These are phyloP conservation scores for Huntiella bhutanensis DNA, from an alignment of 2,329 filamentous ascomycete species.

Conservation along the genomic window DNA sequence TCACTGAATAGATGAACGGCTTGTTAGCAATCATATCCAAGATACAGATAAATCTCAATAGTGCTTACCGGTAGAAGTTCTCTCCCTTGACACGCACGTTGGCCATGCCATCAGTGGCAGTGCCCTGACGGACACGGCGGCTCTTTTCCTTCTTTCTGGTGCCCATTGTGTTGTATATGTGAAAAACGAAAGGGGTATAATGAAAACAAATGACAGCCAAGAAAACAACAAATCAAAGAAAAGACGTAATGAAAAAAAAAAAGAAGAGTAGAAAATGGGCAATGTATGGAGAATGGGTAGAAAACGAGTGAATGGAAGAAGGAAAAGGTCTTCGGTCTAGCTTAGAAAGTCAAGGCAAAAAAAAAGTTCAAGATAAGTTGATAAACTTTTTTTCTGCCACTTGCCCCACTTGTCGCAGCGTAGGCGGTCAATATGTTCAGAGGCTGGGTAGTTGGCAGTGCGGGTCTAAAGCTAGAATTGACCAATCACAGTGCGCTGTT, in stretches of 20 bases:
- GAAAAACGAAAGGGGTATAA: conserved; percentile 9
- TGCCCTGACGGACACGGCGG: conserved; percentile 70
- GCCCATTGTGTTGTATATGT: conserved; percentile 41
- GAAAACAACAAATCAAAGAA: neutral
- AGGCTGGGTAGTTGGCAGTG: neutral
- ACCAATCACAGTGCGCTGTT: conserved; percentile 3
- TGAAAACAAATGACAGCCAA: conserved; percentile 13
- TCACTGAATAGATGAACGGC: conserved; percentile 19
- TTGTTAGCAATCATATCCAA: conserved; percentile 1
- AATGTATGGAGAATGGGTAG: neutral
- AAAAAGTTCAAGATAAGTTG: neutral
- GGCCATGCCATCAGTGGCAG: conserved; percentile 65
- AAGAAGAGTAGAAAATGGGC: neutral
- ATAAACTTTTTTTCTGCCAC: conserved; percentile 15
- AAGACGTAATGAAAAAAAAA: neutral
- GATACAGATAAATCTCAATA: neutral
- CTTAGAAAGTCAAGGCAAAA: neutral
- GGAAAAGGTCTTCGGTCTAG: neutral
- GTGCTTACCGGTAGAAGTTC: conserved; percentile 74
- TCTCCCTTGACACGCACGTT: conserved; percentile 92
- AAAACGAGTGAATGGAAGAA: neutral
- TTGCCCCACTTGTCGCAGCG: conserved; percentile 14
- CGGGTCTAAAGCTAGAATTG: neutral
- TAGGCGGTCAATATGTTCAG: conserved; percentile 6
- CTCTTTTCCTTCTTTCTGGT: conserved; percentile 78